phyloP scores from a whole-genome alignment of 768 basidiomycete genomes.

The Pisolithus microcarpus region DNA sequence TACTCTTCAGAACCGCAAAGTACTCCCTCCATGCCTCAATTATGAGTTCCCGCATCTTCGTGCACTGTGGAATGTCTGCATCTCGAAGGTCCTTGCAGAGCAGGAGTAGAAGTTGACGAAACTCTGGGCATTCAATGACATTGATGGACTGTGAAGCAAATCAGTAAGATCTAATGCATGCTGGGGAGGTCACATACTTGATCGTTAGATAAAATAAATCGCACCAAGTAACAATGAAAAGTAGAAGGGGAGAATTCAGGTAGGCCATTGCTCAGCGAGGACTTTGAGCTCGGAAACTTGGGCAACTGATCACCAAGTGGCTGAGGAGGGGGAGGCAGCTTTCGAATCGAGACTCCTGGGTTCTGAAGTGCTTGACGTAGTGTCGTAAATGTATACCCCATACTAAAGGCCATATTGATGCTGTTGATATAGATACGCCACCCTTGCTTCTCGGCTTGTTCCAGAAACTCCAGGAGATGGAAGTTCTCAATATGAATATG shows the following conservation, averaged over 20 bases:
- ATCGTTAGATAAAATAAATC: not conserved
- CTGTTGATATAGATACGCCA: no score
- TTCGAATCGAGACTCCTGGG: not conserved
- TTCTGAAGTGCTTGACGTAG: not conserved
- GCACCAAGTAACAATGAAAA: not conserved
- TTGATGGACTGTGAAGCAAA: conserved; percentile 18
- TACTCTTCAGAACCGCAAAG: conserved; percentile 9
- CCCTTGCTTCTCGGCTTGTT: no score
- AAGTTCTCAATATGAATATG: no score
- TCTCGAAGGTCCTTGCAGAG: conserved; percentile 18
- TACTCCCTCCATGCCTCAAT: no score
- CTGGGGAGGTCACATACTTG: not conserved
- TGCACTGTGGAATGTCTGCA: conserved; percentile 19
- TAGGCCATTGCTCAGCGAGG: not conserved
- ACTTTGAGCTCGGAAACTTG: no score
- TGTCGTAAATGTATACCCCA: not conserved
- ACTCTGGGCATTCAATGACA: conserved; percentile 22
- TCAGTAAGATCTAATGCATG: not conserved
- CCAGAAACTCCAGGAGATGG: no score
- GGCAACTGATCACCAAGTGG: not conserved
- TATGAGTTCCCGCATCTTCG: conserved; percentile 9
- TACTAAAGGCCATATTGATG: not conserved
- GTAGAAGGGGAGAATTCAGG: not conserved
- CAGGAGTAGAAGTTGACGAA: conserved; percentile 19
- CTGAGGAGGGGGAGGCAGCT: not conserved